Evolutionary conservation across 148 eudicot genomes (phyloP), one percentile per base, ranked within the genome.

Genomic region (Chenopodium quinoa): DNA sequence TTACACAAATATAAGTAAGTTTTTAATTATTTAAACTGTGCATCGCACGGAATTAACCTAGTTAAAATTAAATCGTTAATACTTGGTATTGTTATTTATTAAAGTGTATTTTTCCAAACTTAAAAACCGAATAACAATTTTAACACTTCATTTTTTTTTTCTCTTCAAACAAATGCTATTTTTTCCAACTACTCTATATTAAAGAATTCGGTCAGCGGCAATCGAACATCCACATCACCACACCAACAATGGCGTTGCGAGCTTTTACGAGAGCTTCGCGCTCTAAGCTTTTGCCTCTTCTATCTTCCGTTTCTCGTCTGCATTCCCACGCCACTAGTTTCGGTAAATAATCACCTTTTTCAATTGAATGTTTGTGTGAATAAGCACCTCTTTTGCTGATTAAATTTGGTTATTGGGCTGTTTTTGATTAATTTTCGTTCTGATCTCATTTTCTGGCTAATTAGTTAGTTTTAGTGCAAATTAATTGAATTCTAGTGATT

Each of bases 311-410:
- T 79, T 87, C 84, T 80, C 82, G 75, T 76, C 87, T 92, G 82
- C 99, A 95, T 77, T 93, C 99, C 58, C 99, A 95, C 77, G 91
- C 97, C 46, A 93, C 97, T 37, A 95, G 99, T 84, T 95, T 95
- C 58, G 99, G 99, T 95, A 77, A 47, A 46, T 72, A 34, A 48
- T 73, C 73, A 9, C 29, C 22, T 20, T 44, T 29, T 20, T 64
- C 11, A 64, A 20, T 64, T 64, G 11, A 9, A 50, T 50, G 54
- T 11, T 50, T 50, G 12, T 50, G 54, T 50, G 16, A 50, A 50
- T 50, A 2, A 50, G 12, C 44, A 40, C 9, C 16, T 50, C 4
- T 0, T 29, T 67, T 65, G 32, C 34, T 14, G 19, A 25, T 67
- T 67, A 56, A 56, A 12, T 54, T 14, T 54, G 17, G 17, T 12